Evolutionary conservation across 257 asterid genomes (phyloP).

Genomic region (Cordia subcordata): DNA sequence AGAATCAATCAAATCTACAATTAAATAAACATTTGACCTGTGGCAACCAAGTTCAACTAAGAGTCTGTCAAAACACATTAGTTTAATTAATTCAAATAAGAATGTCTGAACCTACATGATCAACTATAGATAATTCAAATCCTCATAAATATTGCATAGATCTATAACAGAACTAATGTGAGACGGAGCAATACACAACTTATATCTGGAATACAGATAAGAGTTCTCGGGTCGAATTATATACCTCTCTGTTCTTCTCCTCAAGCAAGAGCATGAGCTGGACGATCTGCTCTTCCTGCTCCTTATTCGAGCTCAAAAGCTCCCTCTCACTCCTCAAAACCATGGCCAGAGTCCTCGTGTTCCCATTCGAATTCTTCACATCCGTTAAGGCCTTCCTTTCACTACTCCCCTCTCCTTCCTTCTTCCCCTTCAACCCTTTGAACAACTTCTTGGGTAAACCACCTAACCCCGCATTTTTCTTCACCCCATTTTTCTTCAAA

Average conservation of each 20-base stretch:
- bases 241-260: conserved; percentile 71
- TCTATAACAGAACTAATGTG: too few species aligned
- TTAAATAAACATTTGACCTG: too few species aligned
- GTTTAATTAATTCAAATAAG: too few species aligned
- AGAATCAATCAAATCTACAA: too few species aligned
- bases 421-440: conserved; percentile 54
- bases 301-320: conserved; percentile 57
- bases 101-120: too few species aligned
- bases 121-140: too few species aligned
- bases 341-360: conserved; percentile 85
- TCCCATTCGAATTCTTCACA: conserved; percentile 36
- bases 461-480: conserved; percentile 43
- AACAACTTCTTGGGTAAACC: conserved; percentile 82
- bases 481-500: conserved; percentile 53
- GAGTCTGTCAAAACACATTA: too few species aligned
- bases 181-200: too few species aligned
- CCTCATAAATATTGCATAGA: too few species aligned
- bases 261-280: conserved; percentile 59
- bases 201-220: too few species aligned
- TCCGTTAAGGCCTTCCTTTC: conserved; percentile 81
- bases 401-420: conserved; percentile 41
- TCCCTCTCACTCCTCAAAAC: conserved; percentile 97
- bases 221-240: too few species aligned
- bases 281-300: conserved; percentile 57
- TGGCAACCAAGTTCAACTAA: too few species aligned